Conservation (phyloP, 257 asterid genomes). For the Scutellaria barbata region DNA sequence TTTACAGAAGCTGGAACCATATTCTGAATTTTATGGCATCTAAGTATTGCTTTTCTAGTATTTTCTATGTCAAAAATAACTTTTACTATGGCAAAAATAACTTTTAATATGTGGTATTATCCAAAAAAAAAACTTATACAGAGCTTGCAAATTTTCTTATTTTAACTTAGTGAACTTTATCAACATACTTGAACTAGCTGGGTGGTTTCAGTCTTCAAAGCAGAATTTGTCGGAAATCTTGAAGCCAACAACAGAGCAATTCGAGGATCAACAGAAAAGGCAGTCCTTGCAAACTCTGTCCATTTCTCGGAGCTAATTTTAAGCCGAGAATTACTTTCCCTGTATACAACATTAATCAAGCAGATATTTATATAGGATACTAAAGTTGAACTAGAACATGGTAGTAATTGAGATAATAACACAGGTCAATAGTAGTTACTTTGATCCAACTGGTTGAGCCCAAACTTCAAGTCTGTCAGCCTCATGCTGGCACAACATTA, state of each 20-base stretch:
- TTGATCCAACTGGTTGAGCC: constrained; percentile 94
- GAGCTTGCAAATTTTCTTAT: constrained; percentile 30
- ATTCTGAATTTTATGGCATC: constrained; percentile 16
- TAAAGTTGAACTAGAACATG: constrained; percentile 23
- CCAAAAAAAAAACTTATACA: constrained; percentile 21
- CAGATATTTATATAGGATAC: constrained; percentile 28
- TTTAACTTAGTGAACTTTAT: constrained; percentile 34
- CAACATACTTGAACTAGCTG: constrained; percentile 83
- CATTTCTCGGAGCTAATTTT: constrained; percentile 91
- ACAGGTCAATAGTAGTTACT: constrained; percentile 51
- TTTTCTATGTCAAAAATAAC: constrained; percentile 23
- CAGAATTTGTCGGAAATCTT: constrained; percentile 86
- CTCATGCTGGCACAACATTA: constrained; percentile 96
- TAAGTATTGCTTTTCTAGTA: constrained; percentile 17
- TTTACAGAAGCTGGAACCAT: background rate
- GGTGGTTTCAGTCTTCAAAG: constrained; percentile 80
- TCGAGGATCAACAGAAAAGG: constrained; percentile 90
- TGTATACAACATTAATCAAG: constrained; percentile 45
- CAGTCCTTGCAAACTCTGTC: constrained; percentile 83
- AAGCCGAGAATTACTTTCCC: constrained; percentile 72
- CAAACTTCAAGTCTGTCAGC: constrained; percentile 99
- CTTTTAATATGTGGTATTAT: background rate
- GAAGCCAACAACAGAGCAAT: constrained; percentile 86
- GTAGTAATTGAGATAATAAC: constrained; percentile 21
- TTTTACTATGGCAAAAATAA: constrained; percentile 13